Conservation (phyloP, 768 basidiomycete genomes). For the Crucibulum laeve region DNA sequence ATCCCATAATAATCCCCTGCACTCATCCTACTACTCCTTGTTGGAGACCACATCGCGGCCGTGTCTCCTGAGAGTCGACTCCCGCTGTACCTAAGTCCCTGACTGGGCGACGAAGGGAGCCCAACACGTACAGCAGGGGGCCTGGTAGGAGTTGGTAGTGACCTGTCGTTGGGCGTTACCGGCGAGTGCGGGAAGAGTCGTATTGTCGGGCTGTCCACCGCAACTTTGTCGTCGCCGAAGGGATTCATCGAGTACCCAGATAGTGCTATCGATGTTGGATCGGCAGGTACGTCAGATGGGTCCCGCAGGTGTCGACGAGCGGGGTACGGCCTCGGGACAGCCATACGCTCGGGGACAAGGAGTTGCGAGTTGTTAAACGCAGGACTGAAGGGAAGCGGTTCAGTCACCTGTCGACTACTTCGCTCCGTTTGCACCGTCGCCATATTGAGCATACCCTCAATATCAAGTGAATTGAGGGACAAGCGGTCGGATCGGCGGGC, state of each 20-base stretch:
- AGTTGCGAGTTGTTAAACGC: slow-evolving; percentile 8
- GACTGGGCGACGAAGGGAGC: slow-evolving; percentile 18
- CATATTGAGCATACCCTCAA: slow-evolving; percentile 53
- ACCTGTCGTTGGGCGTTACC: too few species aligned
- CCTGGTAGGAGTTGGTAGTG: too few species aligned
- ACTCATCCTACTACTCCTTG: slow-evolving; percentile 12
- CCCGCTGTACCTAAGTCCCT: slow-evolving; percentile 1
- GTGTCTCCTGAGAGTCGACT: background rate
- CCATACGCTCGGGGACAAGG: slow-evolving; percentile 5
- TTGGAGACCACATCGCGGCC: background rate
- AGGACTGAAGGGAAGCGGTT: slow-evolving; percentile 12
- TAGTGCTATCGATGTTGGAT: slow-evolving; percentile 18
- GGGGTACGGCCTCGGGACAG: slow-evolving; percentile 6
- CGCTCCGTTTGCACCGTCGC: slow-evolving; percentile 32
- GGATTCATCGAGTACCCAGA: slow-evolving; percentile 21
- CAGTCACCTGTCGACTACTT: slow-evolving; percentile 19
- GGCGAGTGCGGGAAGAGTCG: too few species aligned
- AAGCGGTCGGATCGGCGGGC: slow-evolving; percentile 16
- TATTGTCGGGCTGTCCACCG: background rate
- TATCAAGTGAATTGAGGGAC: slow-evolving; percentile 37
- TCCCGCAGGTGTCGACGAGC: slow-evolving; percentile 20
- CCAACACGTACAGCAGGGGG: slow-evolving; percentile 9
- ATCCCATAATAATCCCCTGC: slow-evolving; percentile 21
- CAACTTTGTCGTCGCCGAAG: slow-evolving; percentile 8
- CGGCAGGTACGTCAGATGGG: slow-evolving; percentile 27